Conservation (phyloP, 345 rosid species). For the Raphanus sativus region DNA sequence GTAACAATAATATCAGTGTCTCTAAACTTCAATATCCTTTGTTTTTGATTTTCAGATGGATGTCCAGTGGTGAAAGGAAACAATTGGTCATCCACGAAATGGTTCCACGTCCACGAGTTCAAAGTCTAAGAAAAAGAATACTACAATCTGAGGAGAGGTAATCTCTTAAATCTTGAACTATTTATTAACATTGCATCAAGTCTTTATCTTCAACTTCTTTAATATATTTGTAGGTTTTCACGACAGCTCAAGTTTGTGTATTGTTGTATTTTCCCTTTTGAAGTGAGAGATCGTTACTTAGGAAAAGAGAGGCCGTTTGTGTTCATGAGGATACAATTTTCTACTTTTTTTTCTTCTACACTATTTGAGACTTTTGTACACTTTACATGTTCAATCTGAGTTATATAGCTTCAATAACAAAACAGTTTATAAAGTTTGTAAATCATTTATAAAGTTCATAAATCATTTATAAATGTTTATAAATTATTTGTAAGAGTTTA, state of each 20-base stretch:
- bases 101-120: slow-evolving; percentile 67
- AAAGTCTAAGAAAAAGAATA: slow-evolving; percentile 30
- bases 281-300: slow-evolving; percentile 20
- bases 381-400: slow-evolving; percentile 13
- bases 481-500: no score
- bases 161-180: slow-evolving; percentile 6
- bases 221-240: slow-evolving; percentile 6
- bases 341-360: not conserved
- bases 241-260: slow-evolving; percentile 2
- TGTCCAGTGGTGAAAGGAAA: no score
- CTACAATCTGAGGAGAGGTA: slow-evolving; percentile 2
- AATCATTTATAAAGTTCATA: no score
- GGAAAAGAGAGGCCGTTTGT: slow-evolving; percentile 10
- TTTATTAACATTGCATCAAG: not conserved
- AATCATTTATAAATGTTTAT: no score
- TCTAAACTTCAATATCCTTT: no score
- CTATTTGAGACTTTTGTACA: slow-evolving; percentile 3
- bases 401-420: not conserved
- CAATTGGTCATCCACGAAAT: not conserved
- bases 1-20: no score
- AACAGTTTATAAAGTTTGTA: not conserved
- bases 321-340: slow-evolving; percentile 12
- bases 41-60: no score
- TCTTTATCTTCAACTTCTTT: not conserved
- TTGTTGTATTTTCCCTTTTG: slow-evolving; percentile 7